phyloP scores from a whole-genome alignment of 2,329 filamentous ascomycete species.

The Pseudopithomyces maydicus region DNA sequence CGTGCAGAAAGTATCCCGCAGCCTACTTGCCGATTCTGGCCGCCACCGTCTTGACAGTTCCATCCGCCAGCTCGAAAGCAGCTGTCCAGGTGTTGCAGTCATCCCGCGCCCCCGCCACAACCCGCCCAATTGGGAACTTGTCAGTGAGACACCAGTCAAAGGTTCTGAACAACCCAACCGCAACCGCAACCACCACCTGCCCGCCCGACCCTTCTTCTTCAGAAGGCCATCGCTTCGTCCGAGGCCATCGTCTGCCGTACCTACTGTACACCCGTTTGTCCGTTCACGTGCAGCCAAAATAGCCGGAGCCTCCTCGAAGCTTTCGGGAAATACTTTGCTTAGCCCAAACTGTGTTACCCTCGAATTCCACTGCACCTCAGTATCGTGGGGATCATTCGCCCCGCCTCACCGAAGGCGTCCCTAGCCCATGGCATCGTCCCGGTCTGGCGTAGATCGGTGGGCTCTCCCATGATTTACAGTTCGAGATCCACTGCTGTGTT shows the following conservation, averaged over 20 bases:
- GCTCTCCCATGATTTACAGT: not conserved
- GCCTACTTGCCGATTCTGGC: not conserved
- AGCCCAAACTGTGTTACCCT: not conserved
- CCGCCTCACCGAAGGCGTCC: not conserved
- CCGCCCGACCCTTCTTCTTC: too few relatives aligned
- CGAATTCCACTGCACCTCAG: not conserved
- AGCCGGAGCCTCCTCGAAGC: not conserved
- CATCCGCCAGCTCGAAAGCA: not conserved
- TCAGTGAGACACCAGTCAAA: too few relatives aligned
- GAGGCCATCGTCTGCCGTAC: too few relatives aligned
- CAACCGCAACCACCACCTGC: too few relatives aligned
- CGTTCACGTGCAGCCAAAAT: too few relatives aligned
- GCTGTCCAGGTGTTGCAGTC: not conserved
- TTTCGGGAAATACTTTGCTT: not conserved
- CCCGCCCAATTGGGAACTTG: too few relatives aligned
- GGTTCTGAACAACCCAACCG: too few relatives aligned
- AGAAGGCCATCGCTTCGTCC: too few relatives aligned
- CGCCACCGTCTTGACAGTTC: not conserved
- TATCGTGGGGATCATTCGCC: not conserved
- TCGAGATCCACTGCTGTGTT: not conserved
- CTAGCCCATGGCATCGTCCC: not conserved
- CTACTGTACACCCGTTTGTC: too few relatives aligned
- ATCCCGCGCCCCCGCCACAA: too few relatives aligned
- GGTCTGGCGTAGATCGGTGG: not conserved
- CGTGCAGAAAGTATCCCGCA: not conserved